Evolutionary conservation across 306 rosid genomes (phyloP).

Genomic region (Vachellia collinsii): DNA sequence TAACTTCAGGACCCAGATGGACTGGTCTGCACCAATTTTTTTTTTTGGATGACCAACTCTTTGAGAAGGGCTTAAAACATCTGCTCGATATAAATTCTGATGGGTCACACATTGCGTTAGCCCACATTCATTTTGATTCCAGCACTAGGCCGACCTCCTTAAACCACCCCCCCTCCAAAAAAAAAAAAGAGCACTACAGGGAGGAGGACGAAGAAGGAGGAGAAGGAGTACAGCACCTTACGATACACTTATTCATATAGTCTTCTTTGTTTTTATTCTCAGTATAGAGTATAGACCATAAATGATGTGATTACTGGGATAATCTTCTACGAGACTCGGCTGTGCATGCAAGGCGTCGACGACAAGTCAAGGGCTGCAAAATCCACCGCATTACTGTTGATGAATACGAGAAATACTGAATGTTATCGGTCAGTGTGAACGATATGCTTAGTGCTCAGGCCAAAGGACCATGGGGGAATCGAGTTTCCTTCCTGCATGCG

Average conservation of each 20-base stretch:
- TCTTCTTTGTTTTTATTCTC: not conserved
- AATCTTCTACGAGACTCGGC: constrained; percentile 49
- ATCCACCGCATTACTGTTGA: constrained; percentile 56
- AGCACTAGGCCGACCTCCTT: too few relatives aligned
- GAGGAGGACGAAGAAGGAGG: too few relatives aligned
- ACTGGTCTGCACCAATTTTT: too few relatives aligned
- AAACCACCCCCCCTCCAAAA: too few relatives aligned
- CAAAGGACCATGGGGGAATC: constrained; percentile 62
- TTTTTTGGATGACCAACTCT: too few relatives aligned
- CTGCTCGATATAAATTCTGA: too few relatives aligned
- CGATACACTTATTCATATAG: not conserved
- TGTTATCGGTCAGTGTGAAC: constrained; percentile 54
- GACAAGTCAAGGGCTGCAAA: constrained; percentile 44
- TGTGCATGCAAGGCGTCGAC: constrained; percentile 53
- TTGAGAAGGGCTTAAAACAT: too few relatives aligned
- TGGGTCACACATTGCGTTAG: too few relatives aligned
- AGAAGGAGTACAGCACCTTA: too few relatives aligned
- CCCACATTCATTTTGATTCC: too few relatives aligned
- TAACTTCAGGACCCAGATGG: too few relatives aligned
- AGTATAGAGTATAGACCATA: constrained; percentile 52
- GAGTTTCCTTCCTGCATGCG: constrained; percentile 50
- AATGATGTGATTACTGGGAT: constrained; percentile 62
- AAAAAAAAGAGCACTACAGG: too few relatives aligned
- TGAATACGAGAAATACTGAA: constrained; percentile 60
- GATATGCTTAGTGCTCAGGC: constrained; percentile 53